phyloP scores from a whole-genome alignment of 108 stramenopile genomes.

The Cafeteria roenbergensis region DNA sequence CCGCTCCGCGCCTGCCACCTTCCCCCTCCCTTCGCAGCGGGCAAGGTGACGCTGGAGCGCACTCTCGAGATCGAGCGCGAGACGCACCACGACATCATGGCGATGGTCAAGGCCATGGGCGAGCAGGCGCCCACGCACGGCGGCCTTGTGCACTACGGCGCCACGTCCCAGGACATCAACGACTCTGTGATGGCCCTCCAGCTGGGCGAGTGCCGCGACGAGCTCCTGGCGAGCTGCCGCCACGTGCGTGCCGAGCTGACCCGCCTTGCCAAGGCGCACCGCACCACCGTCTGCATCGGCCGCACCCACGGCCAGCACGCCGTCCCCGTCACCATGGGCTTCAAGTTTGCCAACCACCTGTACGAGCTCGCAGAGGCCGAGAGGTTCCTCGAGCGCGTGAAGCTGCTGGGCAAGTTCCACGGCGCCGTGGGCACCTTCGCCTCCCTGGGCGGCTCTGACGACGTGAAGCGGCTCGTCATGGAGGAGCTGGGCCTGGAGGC shows the following conservation, averaged over 20 bases:
- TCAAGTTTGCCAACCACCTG: slow-evolving; percentile 67
- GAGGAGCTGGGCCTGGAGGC: slow-evolving; percentile 79
- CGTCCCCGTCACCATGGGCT: slow-evolving; percentile 89
- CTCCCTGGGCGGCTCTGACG: too few species aligned
- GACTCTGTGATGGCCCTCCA: slow-evolving; percentile 92
- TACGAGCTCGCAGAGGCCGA: too few species aligned
- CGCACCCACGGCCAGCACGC: slow-evolving; percentile 97
- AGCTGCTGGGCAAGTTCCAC: too few species aligned
- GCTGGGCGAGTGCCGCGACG: slow-evolving; percentile 62
- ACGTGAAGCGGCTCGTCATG: slow-evolving; percentile 76
- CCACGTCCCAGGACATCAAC: slow-evolving; percentile 86
- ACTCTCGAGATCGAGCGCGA: slow-evolving; percentile 79
- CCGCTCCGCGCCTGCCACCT: too few species aligned
- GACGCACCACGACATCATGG: slow-evolving; percentile 98
- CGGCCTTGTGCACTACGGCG: slow-evolving; percentile 91
- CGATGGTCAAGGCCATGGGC: slow-evolving; percentile 81
- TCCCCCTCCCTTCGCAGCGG: too few species aligned
- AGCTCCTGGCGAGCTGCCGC: slow-evolving; percentile 74
- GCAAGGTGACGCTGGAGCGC: too few species aligned
- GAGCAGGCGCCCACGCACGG: slow-evolving; percentile 62
- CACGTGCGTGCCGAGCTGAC: slow-evolving; percentile 59
- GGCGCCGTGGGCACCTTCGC: background rate
- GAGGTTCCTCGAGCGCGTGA: too few species aligned
- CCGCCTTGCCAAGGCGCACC: slow-evolving; percentile 62
- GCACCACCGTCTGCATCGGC: slow-evolving; percentile 79